Evolutionary conservation across 176 grass and related monocot genomes (phyloP).

Genomic region (Oryza australiensis): DNA sequence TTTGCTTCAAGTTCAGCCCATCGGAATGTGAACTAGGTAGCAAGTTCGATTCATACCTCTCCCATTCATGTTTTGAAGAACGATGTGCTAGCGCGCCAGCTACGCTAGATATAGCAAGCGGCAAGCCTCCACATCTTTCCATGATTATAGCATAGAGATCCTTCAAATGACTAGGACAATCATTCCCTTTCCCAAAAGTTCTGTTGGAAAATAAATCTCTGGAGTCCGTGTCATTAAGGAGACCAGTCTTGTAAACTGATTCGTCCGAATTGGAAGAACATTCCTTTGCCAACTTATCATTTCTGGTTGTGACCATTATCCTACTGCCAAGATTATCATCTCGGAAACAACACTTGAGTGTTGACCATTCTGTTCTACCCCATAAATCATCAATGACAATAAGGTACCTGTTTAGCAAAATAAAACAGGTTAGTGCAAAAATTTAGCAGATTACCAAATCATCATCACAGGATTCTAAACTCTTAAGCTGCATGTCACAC

Average conservation of each 20-base stretch:
- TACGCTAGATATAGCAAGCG: conserved; percentile 34
- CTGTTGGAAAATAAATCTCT: conserved; percentile 27
- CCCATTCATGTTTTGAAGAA: conserved; percentile 33
- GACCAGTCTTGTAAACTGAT: conserved; percentile 4
- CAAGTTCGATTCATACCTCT: not conserved
- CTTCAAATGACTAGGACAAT: conserved; percentile 32
- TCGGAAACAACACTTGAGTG: conserved; percentile 1
- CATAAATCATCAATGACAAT: conserved; percentile 46
- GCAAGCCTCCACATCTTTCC: conserved; percentile 35
- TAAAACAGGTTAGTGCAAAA: not conserved
- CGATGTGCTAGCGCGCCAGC: conserved; percentile 16
- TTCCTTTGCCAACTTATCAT: conserved; percentile 1
- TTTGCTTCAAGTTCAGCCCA: conserved; percentile 22
- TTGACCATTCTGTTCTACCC: not conserved
- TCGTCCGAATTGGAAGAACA: not conserved
- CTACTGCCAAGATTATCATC: conserved; percentile 18
- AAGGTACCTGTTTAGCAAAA: conserved; percentile 29
- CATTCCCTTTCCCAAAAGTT: not conserved
- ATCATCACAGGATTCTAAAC: not conserved
- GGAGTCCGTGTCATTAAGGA: conserved; percentile 17
- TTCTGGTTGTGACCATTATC: conserved; percentile 43
- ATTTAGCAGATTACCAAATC: not conserved
- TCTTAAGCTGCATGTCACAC: not conserved
- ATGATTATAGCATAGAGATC: not conserved
- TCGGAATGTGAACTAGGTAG: not conserved